These are phyloP conservation scores for Plectosphaerella sp. DNA, from an alignment of 2,329 filamentous ascomycete genomes.

Conservation along the genomic window DNA sequence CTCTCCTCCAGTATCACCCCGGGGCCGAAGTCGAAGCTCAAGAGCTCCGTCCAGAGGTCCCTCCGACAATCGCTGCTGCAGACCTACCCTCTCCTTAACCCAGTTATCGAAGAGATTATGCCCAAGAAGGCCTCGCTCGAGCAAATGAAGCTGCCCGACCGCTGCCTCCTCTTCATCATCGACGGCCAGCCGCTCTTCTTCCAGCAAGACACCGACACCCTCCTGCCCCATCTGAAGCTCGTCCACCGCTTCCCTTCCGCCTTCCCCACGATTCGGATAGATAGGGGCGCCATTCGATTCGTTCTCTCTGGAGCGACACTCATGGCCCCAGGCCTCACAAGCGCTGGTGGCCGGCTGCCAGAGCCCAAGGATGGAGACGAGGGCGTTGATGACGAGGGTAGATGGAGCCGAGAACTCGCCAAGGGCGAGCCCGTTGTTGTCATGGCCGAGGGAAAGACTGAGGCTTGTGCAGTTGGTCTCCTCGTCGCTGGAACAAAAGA, in stretches of 20 bases:
- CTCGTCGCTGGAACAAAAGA: conserved; percentile 83
- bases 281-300: conserved; percentile 94
- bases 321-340: conserved; percentile 93
- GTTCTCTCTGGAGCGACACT: conserved; percentile 89
- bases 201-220: conserved; percentile 70
- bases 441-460: conserved; percentile 87
- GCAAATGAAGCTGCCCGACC: conserved; percentile 88
- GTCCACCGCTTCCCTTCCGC: conserved; percentile 85
- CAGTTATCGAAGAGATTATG: conserved; percentile 88
- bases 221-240: conserved; percentile 83
- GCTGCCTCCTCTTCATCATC: conserved; percentile 82
- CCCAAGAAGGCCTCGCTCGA: conserved; percentile 92
- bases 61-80: conserved; percentile 79
- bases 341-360: conserved; percentile 74
- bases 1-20: conserved; percentile 58
- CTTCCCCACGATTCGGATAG: conserved; percentile 83
- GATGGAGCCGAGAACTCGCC: conserved; percentile 63
- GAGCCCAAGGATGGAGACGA: conserved; percentile 40
- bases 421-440: conserved; percentile 84
- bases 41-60: conserved; percentile 87
- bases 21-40: conserved; percentile 89
- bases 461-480: conserved; percentile 83
- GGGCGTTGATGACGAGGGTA: conserved; percentile 44
- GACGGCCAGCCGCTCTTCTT: conserved; percentile 80
- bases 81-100: conserved; percentile 79